Evolutionary conservation across 2,329 filamentous ascomycete genomes (phyloP).

Genomic region (Alternaria brassicicola): DNA sequence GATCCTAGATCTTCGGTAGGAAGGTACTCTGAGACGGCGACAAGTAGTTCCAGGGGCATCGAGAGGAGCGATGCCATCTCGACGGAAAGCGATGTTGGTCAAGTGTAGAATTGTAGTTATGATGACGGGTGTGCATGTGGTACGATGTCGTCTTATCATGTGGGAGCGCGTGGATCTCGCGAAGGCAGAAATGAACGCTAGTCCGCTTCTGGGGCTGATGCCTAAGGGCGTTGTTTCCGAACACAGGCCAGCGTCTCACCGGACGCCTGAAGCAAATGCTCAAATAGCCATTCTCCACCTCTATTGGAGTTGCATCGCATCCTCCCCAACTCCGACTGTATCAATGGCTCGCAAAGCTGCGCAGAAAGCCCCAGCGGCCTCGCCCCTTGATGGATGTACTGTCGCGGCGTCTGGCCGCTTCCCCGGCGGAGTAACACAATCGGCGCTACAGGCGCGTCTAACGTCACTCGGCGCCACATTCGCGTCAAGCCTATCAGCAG

Average conservation of each 20-base stretch:
- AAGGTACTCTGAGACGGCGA: slow-evolving; percentile 59
- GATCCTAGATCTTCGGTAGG: slow-evolving; percentile 61
- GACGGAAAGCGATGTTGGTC: background rate
- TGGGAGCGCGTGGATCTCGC: slow-evolving; percentile 19
- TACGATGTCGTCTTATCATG: slow-evolving; percentile 16
- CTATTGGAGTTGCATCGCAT: background rate
- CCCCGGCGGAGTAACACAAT: slow-evolving; percentile 57
- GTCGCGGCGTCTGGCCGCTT: slow-evolving; percentile 69
- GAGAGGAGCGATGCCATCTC: slow-evolving; percentile 34
- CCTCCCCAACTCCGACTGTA: slow-evolving; percentile 1
- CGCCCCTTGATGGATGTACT: slow-evolving; percentile 56
- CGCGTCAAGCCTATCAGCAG: slow-evolving; percentile 55
- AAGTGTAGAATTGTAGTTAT: background rate
- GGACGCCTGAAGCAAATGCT: slow-evolving; percentile 6
- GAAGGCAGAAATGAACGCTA: slow-evolving; percentile 23
- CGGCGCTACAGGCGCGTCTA: slow-evolving; percentile 55
- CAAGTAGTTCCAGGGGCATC: slow-evolving; percentile 65
- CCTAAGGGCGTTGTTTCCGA: slow-evolving; percentile 12
- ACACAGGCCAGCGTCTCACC: slow-evolving; percentile 8
- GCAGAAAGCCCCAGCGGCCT: slow-evolving; percentile 25
- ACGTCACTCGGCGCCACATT: slow-evolving; percentile 58
- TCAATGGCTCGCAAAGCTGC: slow-evolving; percentile 33
- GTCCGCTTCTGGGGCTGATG: slow-evolving; percentile 17
- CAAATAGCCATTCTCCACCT: slow-evolving; percentile 17
- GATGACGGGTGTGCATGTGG: background rate